Conservation (phyloP, 192 early-diverging fungal genomes). For the Glomus cerebriforme region DNA sequence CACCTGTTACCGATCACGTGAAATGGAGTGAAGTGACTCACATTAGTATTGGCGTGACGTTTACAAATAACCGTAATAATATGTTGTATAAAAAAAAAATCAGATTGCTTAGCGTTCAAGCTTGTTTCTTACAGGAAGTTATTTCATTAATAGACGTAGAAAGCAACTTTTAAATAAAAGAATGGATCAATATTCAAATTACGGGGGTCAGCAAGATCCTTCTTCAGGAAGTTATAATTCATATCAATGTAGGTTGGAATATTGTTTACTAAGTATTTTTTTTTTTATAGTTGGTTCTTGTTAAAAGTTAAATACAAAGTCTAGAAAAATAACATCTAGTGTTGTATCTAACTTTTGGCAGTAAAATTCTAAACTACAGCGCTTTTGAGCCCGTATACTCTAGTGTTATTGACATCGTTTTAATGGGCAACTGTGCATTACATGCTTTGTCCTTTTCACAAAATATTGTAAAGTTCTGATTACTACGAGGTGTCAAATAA, state of each 20-base stretch:
- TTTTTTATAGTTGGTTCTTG: background rate
- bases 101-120: too few species aligned
- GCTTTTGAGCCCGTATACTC: background rate
- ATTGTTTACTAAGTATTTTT: background rate
- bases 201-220: slow-evolving; percentile 19
- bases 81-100: too few species aligned
- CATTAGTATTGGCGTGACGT: too few species aligned
- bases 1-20: too few species aligned
- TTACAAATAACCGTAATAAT: too few species aligned
- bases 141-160: background rate
- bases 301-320: background rate
- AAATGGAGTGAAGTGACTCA: too few species aligned
- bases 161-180: background rate
- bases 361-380: background rate
- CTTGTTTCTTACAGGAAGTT: background rate
- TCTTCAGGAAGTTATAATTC: slow-evolving; percentile 11
- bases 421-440: background rate
- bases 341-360: background rate
- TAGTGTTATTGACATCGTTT: background rate
- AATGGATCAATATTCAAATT: slow-evolving; percentile 30
- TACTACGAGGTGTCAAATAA: background rate
- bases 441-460: background rate
- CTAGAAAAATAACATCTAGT: background rate
- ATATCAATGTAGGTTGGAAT: slow-evolving; percentile 15
- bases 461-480: background rate